phyloP scores from a whole-genome alignment of 169 alveolate genomes.

The Plasmodium coatneyi region DNA sequence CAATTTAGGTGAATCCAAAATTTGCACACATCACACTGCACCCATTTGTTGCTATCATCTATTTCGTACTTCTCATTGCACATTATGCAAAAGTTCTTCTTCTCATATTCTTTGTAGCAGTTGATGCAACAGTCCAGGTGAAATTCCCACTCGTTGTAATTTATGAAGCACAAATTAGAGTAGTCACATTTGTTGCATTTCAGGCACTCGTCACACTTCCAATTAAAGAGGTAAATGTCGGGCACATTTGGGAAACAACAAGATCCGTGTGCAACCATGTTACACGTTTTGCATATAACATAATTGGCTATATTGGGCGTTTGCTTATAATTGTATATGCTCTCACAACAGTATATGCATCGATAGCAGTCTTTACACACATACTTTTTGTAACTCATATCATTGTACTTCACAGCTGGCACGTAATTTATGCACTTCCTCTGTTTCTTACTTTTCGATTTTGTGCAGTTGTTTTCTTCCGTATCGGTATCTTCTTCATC shows the following conservation, averaged over 20 bases:
- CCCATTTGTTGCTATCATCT: slow-evolving; percentile 77
- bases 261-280: slow-evolving; percentile 83
- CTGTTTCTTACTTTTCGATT: slow-evolving; percentile 28
- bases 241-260: slow-evolving; percentile 87
- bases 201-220: slow-evolving; percentile 85
- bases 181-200: slow-evolving; percentile 85
- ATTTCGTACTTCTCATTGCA: slow-evolving; percentile 80
- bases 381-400: slow-evolving; percentile 46
- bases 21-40: slow-evolving; percentile 88
- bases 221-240: slow-evolving; percentile 78
- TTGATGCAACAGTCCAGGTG: slow-evolving; percentile 79
- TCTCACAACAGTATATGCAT: slow-evolving; percentile 74
- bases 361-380: slow-evolving; percentile 77
- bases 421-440: slow-evolving; percentile 30
- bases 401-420: slow-evolving; percentile 43
- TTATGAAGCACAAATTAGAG: slow-evolving; percentile 76
- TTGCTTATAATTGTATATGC: slow-evolving; percentile 70
- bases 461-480: slow-evolving; percentile 45
- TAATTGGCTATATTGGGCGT: slow-evolving; percentile 72
- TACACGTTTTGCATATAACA: slow-evolving; percentile 83
- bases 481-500: slow-evolving; percentile 59
- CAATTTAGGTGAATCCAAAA: slow-evolving; percentile 88
- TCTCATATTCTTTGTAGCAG: slow-evolving; percentile 81
- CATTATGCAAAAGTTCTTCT: slow-evolving; percentile 82
- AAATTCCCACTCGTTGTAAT: slow-evolving; percentile 85